Base-by-base conservation (phyloP, 2,329 filamentous ascomycete species). In the Colletotrichum shisoi region DNA sequence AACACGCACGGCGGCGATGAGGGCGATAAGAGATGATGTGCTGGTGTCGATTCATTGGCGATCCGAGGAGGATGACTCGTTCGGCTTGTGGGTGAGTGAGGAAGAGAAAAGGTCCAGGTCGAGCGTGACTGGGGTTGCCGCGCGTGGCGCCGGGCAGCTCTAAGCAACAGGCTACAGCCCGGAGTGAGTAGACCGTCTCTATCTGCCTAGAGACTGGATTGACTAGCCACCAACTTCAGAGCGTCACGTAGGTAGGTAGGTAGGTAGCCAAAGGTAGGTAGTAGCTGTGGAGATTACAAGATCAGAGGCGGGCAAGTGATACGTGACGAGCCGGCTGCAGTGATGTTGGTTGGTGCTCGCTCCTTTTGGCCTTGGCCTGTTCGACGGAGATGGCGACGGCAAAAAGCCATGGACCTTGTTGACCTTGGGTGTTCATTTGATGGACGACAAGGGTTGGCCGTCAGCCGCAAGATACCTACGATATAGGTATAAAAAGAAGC, bases 11-110 rank as follows among this genome's bases (percentile, higher is more conserved):
- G 39, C 37, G 56, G 56, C 48, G 31, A 19, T 17, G 27, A 24
- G 46, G 11, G 27, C 39, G 56, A 58, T 58, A 58, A 48, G 56
- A 46, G 56, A 46, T 34, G 56, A 39, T 58, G 31, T 58, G 56
- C 44, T 46, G 56, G 56, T 58, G 42, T 45, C 37, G 39, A 44
- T 58, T 48, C 19, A 48, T 58, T 58, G 42, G 56, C 56, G 42
- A 57, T 24, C 49, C 27, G 42, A 34, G 12, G n/a, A 51, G 39
- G 51, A 54, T 54, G 51, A 54, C 51, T 54, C 51, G 51, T 54
- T 24, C n/a, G 34, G 34, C 51, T 34, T 17, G 51, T 27, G 51
- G 24, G 34, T 15, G 9, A 21, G 19, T 40, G 51, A 45, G n/a
- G n/a, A 39, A 19, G 34, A 44, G 31, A 44, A 44, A n/a, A 44